Percentiles rank a stretch among this genome's conserved stretches.
Evolutionary conservation across 2,329 filamentous ascomycete genomes (phyloP).

Genomic region (Diaporthe sp.): DNA sequence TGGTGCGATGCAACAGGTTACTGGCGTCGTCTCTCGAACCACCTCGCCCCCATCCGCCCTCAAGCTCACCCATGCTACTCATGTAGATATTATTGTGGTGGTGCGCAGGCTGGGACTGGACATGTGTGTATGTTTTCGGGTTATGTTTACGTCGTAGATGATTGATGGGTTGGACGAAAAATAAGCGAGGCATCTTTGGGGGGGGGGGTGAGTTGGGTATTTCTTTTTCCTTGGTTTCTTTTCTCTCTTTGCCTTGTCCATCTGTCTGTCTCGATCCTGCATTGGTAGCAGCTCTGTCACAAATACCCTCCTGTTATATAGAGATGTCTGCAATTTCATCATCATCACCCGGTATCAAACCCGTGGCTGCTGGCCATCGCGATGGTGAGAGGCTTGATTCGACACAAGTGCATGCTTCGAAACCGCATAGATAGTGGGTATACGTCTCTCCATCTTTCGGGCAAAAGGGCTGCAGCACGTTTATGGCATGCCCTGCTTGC

Average conservation of each 20-base stretch:
- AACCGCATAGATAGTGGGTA: neutral
- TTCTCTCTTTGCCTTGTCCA: neutral
- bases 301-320: constrained; percentile 41
- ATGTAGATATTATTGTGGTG: constrained; percentile 28
- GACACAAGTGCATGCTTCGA: neutral
- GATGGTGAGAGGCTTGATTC: neutral
- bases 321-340: constrained; percentile 30
- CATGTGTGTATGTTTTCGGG: neutral
- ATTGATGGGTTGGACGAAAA: constrained; percentile 21
- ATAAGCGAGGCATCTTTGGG: neutral
- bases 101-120: neutral
- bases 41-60: neutral
- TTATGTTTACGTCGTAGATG: constrained; percentile 13
- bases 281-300: constrained; percentile 29
- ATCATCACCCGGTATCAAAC: neutral
- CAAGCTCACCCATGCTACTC: neutral
- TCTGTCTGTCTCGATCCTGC: constrained; percentile 2
- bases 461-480: neutral
- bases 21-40: neutral
- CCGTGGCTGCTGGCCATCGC: neutral
- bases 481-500: neutral
- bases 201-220: neutral
- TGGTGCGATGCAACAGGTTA: constrained; percentile 16
- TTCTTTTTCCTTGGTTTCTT: neutral
- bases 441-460: neutral